Percentiles rank a stretch among this genome's conserved stretches.
These are phyloP conservation scores for Penstemon newberryi DNA, from an alignment of 257 asterid species.

Conservation along the genomic window DNA sequence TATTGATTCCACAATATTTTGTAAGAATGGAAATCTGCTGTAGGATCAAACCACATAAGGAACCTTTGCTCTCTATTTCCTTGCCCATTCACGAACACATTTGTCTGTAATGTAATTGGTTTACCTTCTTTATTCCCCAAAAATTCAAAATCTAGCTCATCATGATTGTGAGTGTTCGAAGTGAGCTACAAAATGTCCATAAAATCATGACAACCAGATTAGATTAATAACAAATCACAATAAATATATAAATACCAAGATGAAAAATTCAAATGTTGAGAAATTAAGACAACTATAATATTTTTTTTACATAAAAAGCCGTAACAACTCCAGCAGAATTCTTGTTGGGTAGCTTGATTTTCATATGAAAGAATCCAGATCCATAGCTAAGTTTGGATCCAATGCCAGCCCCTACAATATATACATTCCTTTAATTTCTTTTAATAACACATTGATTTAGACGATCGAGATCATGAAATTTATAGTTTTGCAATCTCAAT, in stretches of 20 bases:
- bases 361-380: constrained; percentile 69
- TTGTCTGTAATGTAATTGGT: constrained; percentile 60
- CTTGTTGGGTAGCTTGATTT: constrained; percentile 53
- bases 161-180: constrained; percentile 40
- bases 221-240: too few relatives aligned
- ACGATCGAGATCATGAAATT: too few relatives aligned
- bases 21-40: constrained; percentile 66
- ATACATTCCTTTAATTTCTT: too few relatives aligned
- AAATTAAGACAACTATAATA: too few relatives aligned
- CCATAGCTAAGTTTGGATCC: constrained; percentile 57
- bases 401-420: constrained; percentile 63
- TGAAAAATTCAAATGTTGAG: too few relatives aligned
- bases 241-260: too few relatives aligned
- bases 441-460: too few relatives aligned
- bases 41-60: constrained; percentile 73
- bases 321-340: constrained; percentile 73
- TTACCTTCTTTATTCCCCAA: constrained; percentile 66
- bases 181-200: constrained; percentile 41
- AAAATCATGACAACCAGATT: not conserved
- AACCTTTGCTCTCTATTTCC: constrained; percentile 63
- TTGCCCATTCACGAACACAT: constrained; percentile 52
- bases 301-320: constrained; percentile 54
- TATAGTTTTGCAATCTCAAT: too few relatives aligned
- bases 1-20: constrained; percentile 59
- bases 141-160: constrained; percentile 77